These are phyloP conservation scores for Aegilops speltoides DNA, from an alignment of 176 grass and related monocot genomes.

Conservation along the genomic window DNA sequence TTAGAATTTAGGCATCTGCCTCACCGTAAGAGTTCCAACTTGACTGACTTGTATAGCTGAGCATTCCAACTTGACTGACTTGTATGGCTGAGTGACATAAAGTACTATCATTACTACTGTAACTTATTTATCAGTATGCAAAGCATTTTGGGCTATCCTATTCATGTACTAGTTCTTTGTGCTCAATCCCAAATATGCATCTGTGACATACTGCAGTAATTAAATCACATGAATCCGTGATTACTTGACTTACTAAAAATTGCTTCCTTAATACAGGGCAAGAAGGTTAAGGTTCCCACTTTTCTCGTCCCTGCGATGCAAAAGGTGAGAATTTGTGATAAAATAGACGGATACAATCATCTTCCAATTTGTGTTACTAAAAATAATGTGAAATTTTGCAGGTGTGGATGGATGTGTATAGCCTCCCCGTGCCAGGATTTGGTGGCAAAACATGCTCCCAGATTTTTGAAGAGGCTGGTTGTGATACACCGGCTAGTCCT, in stretches of 20 bases:
- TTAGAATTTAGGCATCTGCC: not conserved
- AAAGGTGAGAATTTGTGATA: constrained; percentile 52
- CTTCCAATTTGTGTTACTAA: constrained; percentile 5
- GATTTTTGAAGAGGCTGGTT: constrained; percentile 97
- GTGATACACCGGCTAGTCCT: constrained; percentile 86
- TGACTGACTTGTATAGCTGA: too few relatives aligned
- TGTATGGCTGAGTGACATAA: not conserved
- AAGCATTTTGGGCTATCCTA: not conserved
- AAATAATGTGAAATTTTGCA: constrained; percentile 32
- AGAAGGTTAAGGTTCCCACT: constrained; percentile 90
- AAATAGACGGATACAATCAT: not conserved
- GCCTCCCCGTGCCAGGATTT: constrained; percentile 67
- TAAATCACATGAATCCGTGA: constrained; percentile 5
- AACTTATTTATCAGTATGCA: not conserved
- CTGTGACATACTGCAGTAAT: not conserved
- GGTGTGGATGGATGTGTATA: constrained; percentile 95
- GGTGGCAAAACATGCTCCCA: constrained; percentile 88
- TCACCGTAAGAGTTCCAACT: not conserved
- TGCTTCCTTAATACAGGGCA: constrained; percentile 57
- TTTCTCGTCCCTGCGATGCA: constrained; percentile 97
- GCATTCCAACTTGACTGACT: too few relatives aligned
- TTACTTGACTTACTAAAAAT: too few relatives aligned
- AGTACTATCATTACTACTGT: not conserved
- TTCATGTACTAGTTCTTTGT: not conserved
- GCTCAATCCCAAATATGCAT: constrained; percentile 10